Evolutionary conservation across 495 filamentous ascomycete genomes (phyloP), one percentile per base, ranked within the genome.

Genomic region (Parathielavia hyrcaniae): DNA sequence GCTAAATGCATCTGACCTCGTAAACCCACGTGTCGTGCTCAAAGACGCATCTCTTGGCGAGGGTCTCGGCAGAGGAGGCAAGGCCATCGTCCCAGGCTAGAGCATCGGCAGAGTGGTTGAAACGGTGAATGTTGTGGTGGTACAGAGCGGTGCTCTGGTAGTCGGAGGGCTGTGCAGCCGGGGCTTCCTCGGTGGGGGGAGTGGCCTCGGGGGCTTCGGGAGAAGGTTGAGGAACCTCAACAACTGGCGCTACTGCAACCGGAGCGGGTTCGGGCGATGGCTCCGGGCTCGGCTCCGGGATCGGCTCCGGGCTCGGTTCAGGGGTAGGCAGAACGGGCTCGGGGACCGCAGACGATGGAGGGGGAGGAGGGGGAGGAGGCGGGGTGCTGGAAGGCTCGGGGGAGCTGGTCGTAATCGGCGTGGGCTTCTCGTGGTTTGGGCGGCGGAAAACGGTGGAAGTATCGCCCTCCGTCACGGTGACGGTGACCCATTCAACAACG

Each of bases 101-200:
- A 39, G 75, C 79, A 16, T 69, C 64, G 36, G 83, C 82, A 20
- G 86, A 87, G 77, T 97, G 91, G 75, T 89, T 91, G 68, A 80
- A 79, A 63, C 93, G 91, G 72, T 91, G 87, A 41, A 84, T 60
- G 76, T 97, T 96, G 81, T 98, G 93, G 71, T 86, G 82, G 65
- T 83, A 77, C 40, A 91, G 66, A 43, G 65, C 67, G 30, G 70
- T 64, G 53, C 60, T 64, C 13, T 23, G n/a, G 59, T 71, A 75
- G 61, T 74, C 74, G 45, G 36, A 40, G 17, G 58, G 61, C 35
- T 45, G 46, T 14, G 39, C 61, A 5, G 63, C 53, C 17, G 49
- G 61, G 8, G 58, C 56, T 50, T 48, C 48, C 39, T 47, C 47
- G 44, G 58, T 35, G 30, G 57, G 19, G 19, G 67, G 61, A 17